These are phyloP conservation scores for Agaricus sinodeliciosus DNA, from an alignment of 768 basidiomycete genomes.

Conservation along the genomic window DNA sequence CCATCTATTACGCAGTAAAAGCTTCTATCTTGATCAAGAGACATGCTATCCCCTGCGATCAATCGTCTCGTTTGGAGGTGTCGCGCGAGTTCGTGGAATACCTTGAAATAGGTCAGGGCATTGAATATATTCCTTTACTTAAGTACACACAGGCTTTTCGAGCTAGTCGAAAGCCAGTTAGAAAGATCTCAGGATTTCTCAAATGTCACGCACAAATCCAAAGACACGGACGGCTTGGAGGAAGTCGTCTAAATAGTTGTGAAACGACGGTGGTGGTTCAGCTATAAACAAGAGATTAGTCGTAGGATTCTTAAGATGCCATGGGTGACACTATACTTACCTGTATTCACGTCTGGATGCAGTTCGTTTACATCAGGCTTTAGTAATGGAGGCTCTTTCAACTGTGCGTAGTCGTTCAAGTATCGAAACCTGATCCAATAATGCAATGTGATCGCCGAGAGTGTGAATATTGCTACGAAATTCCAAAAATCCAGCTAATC, in stretches of 20 bases:
- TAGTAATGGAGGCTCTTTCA: constrained; percentile 75
- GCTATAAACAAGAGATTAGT: background rate
- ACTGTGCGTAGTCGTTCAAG: constrained; percentile 66
- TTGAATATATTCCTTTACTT: background rate
- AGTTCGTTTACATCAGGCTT: constrained; percentile 82
- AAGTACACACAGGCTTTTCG: constrained; percentile 79
- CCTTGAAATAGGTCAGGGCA: constrained; percentile 33
- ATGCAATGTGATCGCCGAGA: constrained; percentile 62
- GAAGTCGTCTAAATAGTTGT: constrained; percentile 97
- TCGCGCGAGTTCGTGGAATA: constrained; percentile 94
- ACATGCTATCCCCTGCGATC: constrained; percentile 91
- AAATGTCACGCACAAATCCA: constrained; percentile 61
- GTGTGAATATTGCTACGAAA: constrained; percentile 69
- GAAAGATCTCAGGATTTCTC: background rate
- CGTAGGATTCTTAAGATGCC: background rate
- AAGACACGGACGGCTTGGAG: constrained; percentile 94
- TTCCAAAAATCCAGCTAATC: constrained; percentile 85
- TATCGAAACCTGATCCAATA: constrained; percentile 84
- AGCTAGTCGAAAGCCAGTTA: constrained; percentile 25
- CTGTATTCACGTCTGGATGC: constrained; percentile 86
- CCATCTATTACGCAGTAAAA: constrained; percentile 99
- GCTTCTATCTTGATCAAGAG: constrained; percentile 85
- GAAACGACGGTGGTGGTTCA: constrained; percentile 72
- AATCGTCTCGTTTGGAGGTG: constrained; percentile 94
- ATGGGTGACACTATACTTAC: constrained; percentile 18